Evolutionary conservation across 495 filamentous ascomycete species (phyloP), one percentile per base, ranked within the genome.

Genomic region (Elasticomyces elasticus): DNA sequence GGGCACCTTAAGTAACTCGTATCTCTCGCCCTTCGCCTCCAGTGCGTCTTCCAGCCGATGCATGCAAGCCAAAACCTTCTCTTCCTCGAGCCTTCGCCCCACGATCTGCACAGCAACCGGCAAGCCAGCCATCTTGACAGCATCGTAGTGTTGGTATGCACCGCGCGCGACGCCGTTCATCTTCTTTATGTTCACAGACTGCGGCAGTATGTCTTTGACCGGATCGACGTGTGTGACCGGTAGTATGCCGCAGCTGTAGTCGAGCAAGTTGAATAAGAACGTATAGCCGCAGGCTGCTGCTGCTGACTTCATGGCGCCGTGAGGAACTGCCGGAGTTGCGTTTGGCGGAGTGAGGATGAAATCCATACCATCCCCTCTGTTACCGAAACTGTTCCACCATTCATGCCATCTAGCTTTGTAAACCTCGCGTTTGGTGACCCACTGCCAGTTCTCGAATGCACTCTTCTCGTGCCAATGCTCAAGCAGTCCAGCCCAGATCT

Each of bases 261-360:
- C 92, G 12, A 96, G 75, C 58, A 96, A 52, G 62, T 96, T 98
- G 75, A 91, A 98, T 51, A 98, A 71, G 65, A 98, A 95, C 0
- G 91, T 96, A 66, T 98, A 97, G 2, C 89, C 90, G 62, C 92
- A 98, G 37, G 82, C 86, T 51, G 82, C 84, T 37, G 95, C 86
- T 0, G 87, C 88, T 54, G 87, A 79, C 57, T 79, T 79, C 88
- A 95, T 95, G 5, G 81, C 91, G 40, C 83, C 79, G 65, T 91
- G 87, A 1, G 89, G 90, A 15, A 95, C 79, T 11, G 91, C 92
- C 0, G 92, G 91, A 15, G 88, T 89, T 0, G 91, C 87, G 67
- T 96, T 94, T 2, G 82, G 86, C n/a, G 86, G 85, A 27, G 85
- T 83, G 15, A 96, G 65, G 28, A 97, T 76, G 51, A 91, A 83